Evolutionary conservation across 2,329 filamentous ascomycete species (phyloP), one percentile per base, ranked within the genome.

Genomic region (Aspergillus aculeatus): DNA sequence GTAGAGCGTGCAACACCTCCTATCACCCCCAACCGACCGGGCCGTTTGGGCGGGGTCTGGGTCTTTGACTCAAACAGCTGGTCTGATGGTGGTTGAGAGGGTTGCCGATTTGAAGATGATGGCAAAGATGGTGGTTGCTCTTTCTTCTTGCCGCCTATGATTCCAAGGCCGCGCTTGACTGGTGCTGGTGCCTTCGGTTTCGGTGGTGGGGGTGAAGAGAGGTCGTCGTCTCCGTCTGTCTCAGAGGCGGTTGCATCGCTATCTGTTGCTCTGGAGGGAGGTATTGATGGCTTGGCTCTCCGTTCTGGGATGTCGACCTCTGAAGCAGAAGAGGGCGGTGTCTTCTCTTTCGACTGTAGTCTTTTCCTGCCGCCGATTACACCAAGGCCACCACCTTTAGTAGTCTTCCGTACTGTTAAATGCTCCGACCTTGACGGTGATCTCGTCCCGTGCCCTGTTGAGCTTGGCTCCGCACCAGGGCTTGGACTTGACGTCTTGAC

Each of bases 11-110:
- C 44, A 6, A 68, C 72, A 29, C 71, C 68, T 7, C 76, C 74
- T 56, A 78, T 75, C 38, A 73, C 66, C 3, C 77, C 76, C 3
- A 79, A 64, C 50, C 71, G 75, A 14, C 58, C 66, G 9, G 54
- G 19, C 38, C 16, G 54, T 50, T 67, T 65, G 5, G 62, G 38
- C 26, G 67, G 61, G 10, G 60, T 58, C 49, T 64, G 62, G 50
- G 62, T 57, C 59, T 58, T 64, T 58, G 66, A 21, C 24, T 62
- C 50, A 47, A 62, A 61, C 1, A 35, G 14, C 23, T 24, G 44
- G 31, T 57, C 54, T 10, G 44, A 19, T 19, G 41, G n/a, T 10
- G 38, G 31, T 44, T 47, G 38, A 5, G 5, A 44, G 38, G 16
- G 7, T 44, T 44, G 38, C 7, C 6, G 38, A 44, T 12, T 44